Conservation (phyloP, 1,284 basidiomycete genomes). For the Ganoderma multipileum region DNA sequence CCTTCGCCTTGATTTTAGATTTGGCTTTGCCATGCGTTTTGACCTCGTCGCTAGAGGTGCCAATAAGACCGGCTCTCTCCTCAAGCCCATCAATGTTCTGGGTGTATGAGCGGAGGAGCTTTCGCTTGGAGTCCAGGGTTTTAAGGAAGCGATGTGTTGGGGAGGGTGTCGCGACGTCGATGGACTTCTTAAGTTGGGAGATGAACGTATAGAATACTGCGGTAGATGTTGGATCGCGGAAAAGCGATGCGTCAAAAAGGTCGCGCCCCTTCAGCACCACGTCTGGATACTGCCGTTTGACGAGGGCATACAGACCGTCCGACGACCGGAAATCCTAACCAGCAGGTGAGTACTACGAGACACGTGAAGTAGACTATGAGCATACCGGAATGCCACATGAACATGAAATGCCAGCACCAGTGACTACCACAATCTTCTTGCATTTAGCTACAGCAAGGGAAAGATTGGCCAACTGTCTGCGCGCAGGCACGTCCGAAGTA, state of each 20-base stretch:
- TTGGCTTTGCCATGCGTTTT: constrained; percentile 65
- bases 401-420: constrained; percentile 93
- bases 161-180: constrained; percentile 83
- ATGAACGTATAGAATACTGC: constrained; percentile 95
- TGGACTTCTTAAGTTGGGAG: constrained; percentile 84
- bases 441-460: constrained; percentile 82
- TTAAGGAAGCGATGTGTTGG: constrained; percentile 91
- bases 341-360: constrained; percentile 5
- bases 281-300: constrained; percentile 85
- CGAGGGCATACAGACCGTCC: constrained; percentile 88
- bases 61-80: constrained; percentile 76
- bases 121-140: constrained; percentile 84
- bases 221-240: constrained; percentile 85
- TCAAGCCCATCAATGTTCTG: constrained; percentile 97
- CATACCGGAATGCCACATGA: constrained; percentile 91
- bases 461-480: constrained; percentile 68
- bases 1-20: constrained; percentile 66
- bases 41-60: constrained; percentile 63
- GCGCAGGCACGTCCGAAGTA: constrained; percentile 54
- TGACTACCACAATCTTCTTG: constrained; percentile 87
- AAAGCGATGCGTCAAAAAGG: constrained; percentile 88
- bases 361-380: constrained; percentile 23
- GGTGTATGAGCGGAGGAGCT: constrained; percentile 89
- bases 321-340: constrained; percentile 88
- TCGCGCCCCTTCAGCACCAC: constrained; percentile 88